phyloP scores from a whole-genome alignment of 192 early-diverging fungal species.

The Gonapodya sp. region DNA sequence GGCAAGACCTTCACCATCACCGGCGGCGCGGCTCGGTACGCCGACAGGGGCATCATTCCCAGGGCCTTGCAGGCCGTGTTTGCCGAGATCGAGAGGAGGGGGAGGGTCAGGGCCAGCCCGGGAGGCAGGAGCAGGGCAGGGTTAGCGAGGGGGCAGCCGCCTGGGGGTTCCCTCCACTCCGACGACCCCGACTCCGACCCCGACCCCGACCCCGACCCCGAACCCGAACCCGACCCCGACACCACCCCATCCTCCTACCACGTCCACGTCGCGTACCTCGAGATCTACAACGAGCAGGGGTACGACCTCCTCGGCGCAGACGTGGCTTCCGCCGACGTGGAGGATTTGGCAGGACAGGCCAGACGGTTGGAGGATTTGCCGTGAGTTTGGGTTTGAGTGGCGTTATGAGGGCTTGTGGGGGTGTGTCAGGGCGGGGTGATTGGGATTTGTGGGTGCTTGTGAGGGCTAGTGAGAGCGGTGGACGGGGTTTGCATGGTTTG shows the following conservation, averaged over 20 bases:
- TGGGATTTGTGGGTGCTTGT: too few species aligned
- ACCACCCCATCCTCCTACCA: too few species aligned
- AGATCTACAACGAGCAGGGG: constrained; percentile 54
- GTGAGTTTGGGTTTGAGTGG: constrained; percentile 25
- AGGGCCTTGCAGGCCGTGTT: constrained; percentile 48
- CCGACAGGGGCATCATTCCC: constrained; percentile 51
- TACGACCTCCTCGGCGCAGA: constrained; percentile 47
- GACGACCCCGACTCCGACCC: too few species aligned
- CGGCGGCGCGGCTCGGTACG: constrained; percentile 48
- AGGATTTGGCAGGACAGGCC: constrained; percentile 26
- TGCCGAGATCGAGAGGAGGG: constrained; percentile 33
- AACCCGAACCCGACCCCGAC: not conserved
- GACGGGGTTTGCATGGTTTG: too few species aligned
- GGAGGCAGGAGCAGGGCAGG: too few species aligned
- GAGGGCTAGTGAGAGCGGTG: too few species aligned
- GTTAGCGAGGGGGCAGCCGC: too few species aligned
- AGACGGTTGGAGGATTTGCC: constrained; percentile 55
- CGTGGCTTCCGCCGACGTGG: not conserved
- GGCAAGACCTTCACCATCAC: constrained; percentile 63
- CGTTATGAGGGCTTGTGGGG: too few species aligned
- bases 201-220: too few species aligned
- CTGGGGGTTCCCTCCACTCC: too few species aligned
- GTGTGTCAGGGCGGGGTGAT: too few species aligned
- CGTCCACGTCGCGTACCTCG: constrained; percentile 45
- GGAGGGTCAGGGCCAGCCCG: too few species aligned